Percentiles rank a stretch among this genome's conserved stretches.
Conservation (phyloP, 169 alveolate species). For the Eimeria necatrix region DNA sequence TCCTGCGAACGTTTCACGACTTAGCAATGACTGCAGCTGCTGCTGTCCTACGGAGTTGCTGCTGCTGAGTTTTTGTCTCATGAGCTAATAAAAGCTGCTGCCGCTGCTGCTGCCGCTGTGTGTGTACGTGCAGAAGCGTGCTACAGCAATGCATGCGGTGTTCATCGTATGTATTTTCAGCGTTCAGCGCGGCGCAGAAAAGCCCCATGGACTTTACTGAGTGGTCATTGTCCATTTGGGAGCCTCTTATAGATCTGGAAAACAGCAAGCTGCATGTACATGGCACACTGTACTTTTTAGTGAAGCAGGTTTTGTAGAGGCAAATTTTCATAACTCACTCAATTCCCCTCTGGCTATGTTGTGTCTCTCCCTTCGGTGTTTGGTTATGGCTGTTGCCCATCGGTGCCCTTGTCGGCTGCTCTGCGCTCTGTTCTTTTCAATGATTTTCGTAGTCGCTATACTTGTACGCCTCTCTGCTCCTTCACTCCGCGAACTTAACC, state of each 20-base stretch:
- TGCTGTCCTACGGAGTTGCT: not conserved
- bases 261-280: constrained; percentile 24
- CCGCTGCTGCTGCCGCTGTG: not conserved
- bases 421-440: too few species aligned
- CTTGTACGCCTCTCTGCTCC: too few species aligned
- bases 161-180: constrained; percentile 19
- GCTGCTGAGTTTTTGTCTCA: not conserved
- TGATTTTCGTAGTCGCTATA: too few species aligned
- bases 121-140: constrained; percentile 32
- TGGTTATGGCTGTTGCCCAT: too few species aligned
- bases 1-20: not conserved
- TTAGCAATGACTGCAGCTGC: not conserved
- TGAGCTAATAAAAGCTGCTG: not conserved
- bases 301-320: too few species aligned
- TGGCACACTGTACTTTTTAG: too few species aligned
- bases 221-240: constrained; percentile 65
- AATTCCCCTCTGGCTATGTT: too few species aligned
- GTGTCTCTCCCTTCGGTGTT: too few species aligned
- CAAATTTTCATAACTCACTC: too few species aligned
- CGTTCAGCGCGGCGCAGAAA: constrained; percentile 59
- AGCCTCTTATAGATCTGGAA: constrained; percentile 56
- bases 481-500: too few species aligned
- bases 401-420: too few species aligned
- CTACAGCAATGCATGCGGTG: constrained; percentile 31
- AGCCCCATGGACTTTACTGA: constrained; percentile 64